A percentile compares a stretch with the other conserved stretches of the same genome.
Evolutionary conservation across 2,329 filamentous ascomycete genomes (phyloP).

Genomic region (Rutstroemia sp.): DNA sequence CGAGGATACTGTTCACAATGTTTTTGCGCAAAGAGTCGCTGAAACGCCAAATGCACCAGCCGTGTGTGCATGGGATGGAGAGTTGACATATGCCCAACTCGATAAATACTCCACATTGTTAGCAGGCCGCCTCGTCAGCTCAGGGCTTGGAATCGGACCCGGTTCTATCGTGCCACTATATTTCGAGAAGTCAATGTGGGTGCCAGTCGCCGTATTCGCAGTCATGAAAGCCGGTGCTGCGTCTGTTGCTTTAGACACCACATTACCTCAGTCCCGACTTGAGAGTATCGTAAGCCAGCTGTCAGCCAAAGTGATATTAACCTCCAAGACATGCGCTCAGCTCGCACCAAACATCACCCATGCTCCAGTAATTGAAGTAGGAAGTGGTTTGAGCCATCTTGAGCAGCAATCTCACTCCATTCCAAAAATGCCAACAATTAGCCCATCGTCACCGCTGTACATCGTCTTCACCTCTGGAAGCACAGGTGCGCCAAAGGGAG

Average conservation of each 20-base stretch:
- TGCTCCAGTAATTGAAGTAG: neutral
- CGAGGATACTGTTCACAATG: too few species aligned
- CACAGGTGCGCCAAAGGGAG: slow-evolving; percentile 37
- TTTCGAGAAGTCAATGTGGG: slow-evolving; percentile 19
- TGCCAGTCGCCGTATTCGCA: slow-evolving; percentile 21
- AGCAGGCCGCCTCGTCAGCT: neutral
- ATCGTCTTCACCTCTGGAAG: slow-evolving; percentile 37
- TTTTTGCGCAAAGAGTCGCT: too few species aligned
- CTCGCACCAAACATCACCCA: neutral
- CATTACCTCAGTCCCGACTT: neutral
- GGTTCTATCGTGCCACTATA: slow-evolving; percentile 12
- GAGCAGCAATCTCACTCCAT: too few species aligned
- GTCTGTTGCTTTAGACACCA: slow-evolving; percentile 25
- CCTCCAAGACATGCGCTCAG: neutral
- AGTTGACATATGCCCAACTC: neutral
- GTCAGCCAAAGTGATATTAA: neutral
- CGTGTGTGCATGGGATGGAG: neutral
- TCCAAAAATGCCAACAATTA: neutral
- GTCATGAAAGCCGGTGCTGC: slow-evolving; percentile 24
- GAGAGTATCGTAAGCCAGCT: neutral
- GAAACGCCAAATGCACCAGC: slow-evolving; percentile 8
- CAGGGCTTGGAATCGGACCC: neutral
- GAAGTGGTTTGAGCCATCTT: too few species aligned
- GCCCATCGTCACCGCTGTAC: neutral
- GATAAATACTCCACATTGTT: neutral